Percentiles rank a stretch among this genome's conserved stretches.
phyloP scores from a whole-genome alignment of 2,329 filamentous ascomycete genomes.

The Teratosphaeria pseudoeucalypti region DNA sequence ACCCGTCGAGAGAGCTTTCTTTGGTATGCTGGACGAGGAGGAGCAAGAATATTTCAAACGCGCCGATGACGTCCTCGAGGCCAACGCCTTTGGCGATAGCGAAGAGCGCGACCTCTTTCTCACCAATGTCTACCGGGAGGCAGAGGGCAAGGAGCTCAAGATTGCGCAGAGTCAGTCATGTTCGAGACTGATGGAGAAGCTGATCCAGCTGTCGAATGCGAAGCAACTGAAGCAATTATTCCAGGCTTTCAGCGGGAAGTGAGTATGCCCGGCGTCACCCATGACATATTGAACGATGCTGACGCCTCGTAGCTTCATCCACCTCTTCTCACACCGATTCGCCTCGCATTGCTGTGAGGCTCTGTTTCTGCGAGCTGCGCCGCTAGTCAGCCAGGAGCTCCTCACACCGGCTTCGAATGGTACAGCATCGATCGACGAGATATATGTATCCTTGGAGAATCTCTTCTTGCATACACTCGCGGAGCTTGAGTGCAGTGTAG shows the following conservation, averaged over 20 bases:
- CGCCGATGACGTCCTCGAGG: slow-evolving; percentile 79
- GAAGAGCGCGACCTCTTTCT: slow-evolving; percentile 51
- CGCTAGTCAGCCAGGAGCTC: slow-evolving; percentile 65
- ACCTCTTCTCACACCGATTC: slow-evolving; percentile 88
- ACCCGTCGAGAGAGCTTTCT: slow-evolving; percentile 63
- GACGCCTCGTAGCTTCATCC: slow-evolving; percentile 51
- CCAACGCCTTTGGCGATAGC: slow-evolving; percentile 71
- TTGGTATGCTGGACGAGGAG: slow-evolving; percentile 81
- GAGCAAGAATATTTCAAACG: slow-evolving; percentile 94
- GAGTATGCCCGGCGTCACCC: slow-evolving; percentile 18
- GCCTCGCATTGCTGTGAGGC: slow-evolving; percentile 96
- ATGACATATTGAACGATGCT: neutral
- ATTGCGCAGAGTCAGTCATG: slow-evolving; percentile 92
- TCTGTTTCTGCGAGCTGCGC: slow-evolving; percentile 74
- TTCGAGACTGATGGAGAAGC: slow-evolving; percentile 80
- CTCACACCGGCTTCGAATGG: slow-evolving; percentile 26
- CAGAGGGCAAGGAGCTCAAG: slow-evolving; percentile 87
- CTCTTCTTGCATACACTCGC: slow-evolving; percentile 74
- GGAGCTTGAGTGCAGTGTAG: slow-evolving; percentile 77
- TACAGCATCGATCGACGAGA: slow-evolving; percentile 29
- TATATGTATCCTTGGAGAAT: slow-evolving; percentile 63
- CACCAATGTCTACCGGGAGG: slow-evolving; percentile 75
- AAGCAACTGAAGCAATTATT: slow-evolving; percentile 81
- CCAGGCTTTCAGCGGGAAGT: slow-evolving; percentile 70
- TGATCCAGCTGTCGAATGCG: slow-evolving; percentile 72